phyloP scores from a whole-genome alignment of 495 filamentous ascomycete genomes.

The Penicillium tannophilum region DNA sequence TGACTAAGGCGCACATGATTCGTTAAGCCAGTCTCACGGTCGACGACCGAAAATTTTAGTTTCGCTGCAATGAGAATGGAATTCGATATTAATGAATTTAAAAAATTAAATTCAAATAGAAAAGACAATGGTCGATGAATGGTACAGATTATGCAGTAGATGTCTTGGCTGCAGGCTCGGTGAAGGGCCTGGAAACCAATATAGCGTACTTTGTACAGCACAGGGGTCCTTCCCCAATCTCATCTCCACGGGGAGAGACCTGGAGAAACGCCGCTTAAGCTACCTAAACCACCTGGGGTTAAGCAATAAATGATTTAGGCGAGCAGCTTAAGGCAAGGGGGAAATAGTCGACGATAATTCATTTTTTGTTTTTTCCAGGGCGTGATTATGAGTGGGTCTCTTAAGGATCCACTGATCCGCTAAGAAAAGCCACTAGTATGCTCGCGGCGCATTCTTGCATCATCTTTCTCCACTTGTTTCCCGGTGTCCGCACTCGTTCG shows the following conservation, averaged over 20 bases:
- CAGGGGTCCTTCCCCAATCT: no score
- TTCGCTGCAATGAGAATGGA: neutral
- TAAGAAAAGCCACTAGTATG: slow-evolving; percentile 6
- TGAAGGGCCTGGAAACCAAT: no score
- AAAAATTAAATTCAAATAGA: neutral
- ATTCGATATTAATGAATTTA: neutral
- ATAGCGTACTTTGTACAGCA: no score
- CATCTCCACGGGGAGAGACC: neutral
- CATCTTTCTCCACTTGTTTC: slow-evolving; percentile 10
- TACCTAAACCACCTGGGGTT: neutral
- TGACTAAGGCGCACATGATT: neutral
- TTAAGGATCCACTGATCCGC: slow-evolving; percentile 13
- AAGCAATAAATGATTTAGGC: neutral
- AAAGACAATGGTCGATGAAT: neutral
- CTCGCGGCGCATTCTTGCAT: slow-evolving; percentile 21
- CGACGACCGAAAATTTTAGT: neutral
- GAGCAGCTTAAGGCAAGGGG: neutral
- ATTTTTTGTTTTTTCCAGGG: neutral
- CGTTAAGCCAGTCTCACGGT: neutral
- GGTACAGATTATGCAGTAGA: neutral
- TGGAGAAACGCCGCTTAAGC: neutral
- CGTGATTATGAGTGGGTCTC: slow-evolving; percentile 10
- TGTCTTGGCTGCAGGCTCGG: neutral
- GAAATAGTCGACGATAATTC: neutral
- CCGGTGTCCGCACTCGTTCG: slow-evolving; percentile 9